A percentile compares a stretch with the other conserved stretches of the same genome.
Conservation (phyloP, 805 yeast species). For the Teunomyces pallodes region DNA sequence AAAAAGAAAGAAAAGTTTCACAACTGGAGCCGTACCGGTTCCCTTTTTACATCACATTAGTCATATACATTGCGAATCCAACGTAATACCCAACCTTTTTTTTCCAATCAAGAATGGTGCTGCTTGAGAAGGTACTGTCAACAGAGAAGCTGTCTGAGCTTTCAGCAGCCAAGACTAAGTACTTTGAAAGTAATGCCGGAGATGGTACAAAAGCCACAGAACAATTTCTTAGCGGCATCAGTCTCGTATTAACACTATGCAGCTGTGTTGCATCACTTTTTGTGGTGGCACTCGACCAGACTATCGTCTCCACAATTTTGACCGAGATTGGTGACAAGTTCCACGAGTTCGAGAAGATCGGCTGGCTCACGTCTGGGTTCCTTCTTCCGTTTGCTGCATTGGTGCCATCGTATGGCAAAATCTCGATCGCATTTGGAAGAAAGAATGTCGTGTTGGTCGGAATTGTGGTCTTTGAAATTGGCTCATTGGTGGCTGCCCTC, state of each 20-base stretch:
- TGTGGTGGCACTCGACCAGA: conserved; percentile 54
- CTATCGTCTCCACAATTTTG: conserved; percentile 54
- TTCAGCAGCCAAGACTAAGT: conserved; percentile 11
- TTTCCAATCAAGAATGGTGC: not conserved
- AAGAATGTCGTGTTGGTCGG: conserved; percentile 48
- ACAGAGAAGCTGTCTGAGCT: not conserved
- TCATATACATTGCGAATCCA: too few species aligned
- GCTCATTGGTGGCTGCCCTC: conserved; percentile 59
- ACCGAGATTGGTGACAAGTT: conserved; percentile 51
- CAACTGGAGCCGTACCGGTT: not conserved
- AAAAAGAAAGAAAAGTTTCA: not conserved
- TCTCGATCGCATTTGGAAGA: conserved; percentile 58
- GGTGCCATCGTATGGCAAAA: conserved; percentile 56
- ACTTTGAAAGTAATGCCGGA: conserved; percentile 39
- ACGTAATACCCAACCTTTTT: not conserved
- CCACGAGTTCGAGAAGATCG: conserved; percentile 47
- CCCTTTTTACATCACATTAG: not conserved
- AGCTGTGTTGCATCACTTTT: conserved; percentile 32
- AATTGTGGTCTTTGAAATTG: conserved; percentile 55
- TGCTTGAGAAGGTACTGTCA: not conserved
- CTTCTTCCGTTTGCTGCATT: conserved; percentile 52
- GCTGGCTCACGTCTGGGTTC: conserved; percentile 60
- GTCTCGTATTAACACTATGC: conserved; percentile 21
- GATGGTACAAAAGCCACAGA: conserved; percentile 39
- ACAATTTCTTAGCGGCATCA: conserved; percentile 31